Evolutionary conservation across 2,329 filamentous ascomycete genomes (phyloP).

Genomic region (Fusarium sp.): DNA sequence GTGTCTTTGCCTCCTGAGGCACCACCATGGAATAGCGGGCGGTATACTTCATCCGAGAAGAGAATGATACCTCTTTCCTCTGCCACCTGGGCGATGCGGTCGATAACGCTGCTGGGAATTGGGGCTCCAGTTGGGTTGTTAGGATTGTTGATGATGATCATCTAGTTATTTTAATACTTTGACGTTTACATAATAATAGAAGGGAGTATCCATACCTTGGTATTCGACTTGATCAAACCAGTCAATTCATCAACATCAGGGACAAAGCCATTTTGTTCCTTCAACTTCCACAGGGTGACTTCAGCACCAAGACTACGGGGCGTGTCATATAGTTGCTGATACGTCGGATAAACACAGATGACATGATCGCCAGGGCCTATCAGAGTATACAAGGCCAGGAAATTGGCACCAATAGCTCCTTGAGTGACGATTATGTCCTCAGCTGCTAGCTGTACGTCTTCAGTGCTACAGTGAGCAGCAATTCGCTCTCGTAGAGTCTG

Average conservation of each 20-base stretch:
- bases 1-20: constrained; percentile 57
- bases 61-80: constrained; percentile 71
- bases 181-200: accelerated
- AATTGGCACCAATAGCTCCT: constrained; percentile 86
- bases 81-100: constrained; percentile 72
- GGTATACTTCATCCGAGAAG: constrained; percentile 84
- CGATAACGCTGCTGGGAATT: constrained; percentile 70
- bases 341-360: constrained; percentile 87
- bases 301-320: constrained; percentile 80
- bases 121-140: constrained; percentile 85
- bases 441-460: constrained; percentile 55
- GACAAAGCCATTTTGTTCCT: constrained; percentile 71
- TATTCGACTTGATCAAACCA: constrained; percentile 72
- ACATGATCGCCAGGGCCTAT: constrained; percentile 82
- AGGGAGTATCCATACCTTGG: constrained; percentile 63
- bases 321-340: constrained; percentile 84
- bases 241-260: constrained; percentile 75
- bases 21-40: constrained; percentile 79
- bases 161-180: constrained; percentile 29
- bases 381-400: constrained; percentile 78
- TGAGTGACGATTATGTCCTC: constrained; percentile 80
- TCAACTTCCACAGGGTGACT: constrained; percentile 80
- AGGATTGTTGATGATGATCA: constrained; percentile 73
- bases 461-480: constrained; percentile 71
- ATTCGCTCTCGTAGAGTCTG: constrained; percentile 71